Evolutionary conservation across 1,284 basidiomycete genomes (phyloP).

Genomic region (Puccinia novopanici): DNA sequence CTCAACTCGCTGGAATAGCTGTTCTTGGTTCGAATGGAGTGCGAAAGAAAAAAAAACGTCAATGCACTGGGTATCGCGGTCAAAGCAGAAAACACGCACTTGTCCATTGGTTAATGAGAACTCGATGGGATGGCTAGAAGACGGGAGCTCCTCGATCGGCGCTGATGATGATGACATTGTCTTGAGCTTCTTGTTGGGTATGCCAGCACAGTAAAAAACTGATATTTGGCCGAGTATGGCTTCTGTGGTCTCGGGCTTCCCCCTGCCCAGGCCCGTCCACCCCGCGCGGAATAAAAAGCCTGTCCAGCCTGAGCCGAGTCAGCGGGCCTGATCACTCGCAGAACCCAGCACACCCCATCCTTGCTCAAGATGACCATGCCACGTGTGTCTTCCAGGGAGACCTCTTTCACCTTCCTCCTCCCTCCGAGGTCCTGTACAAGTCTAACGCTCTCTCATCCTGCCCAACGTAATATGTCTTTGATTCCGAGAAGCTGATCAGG

Average conservation of each 20-base stretch:
- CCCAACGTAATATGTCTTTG: background rate
- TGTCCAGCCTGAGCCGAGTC: background rate
- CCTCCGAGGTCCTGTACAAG: background rate
- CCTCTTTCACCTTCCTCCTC: conserved; percentile 6
- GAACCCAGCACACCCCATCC: background rate
- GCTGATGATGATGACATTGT: conserved; percentile 2
- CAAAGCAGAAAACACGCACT: background rate
- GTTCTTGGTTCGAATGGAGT: background rate
- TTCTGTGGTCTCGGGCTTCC: background rate
- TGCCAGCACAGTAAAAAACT: no score
- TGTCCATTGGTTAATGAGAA: conserved; percentile 16
- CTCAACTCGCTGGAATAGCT: conserved; percentile 16
- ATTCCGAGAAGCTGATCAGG: background rate
- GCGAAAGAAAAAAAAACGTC: background rate
- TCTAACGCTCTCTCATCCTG: background rate
- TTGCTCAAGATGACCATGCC: background rate
- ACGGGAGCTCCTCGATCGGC: background rate
- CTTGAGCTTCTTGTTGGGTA: no score
- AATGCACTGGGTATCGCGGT: background rate
- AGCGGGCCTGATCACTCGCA: no score
- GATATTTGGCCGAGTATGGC: no score
- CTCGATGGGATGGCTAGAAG: background rate
- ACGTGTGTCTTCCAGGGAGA: background rate
- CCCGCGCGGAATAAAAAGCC: background rate
- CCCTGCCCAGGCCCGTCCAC: background rate